phyloP scores from a whole-genome alignment of 2,329 filamentous ascomycete species.

The Trichoderma aggressivum region DNA sequence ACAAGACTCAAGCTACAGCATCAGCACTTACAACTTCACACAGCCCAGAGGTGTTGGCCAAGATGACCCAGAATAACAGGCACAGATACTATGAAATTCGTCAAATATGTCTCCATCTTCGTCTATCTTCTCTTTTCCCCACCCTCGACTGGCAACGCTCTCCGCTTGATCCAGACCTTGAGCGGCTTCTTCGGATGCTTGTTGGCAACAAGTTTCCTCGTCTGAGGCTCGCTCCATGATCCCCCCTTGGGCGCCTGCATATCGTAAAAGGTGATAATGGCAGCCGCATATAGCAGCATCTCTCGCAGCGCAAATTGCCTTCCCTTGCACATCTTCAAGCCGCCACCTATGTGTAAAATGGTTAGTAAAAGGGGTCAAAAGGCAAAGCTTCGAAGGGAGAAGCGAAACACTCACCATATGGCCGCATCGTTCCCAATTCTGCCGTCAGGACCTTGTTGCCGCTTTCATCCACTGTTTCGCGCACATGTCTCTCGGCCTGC shows the following conservation, averaged over 20 bases:
- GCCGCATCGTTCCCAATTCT: constrained; percentile 30
- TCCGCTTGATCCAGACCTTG: constrained; percentile 34
- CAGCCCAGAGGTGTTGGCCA: background rate
- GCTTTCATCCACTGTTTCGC: constrained; percentile 26
- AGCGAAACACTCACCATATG: constrained; percentile 31
- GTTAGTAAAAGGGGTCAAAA: background rate
- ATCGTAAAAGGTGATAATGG: constrained; percentile 38
- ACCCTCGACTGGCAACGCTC: constrained; percentile 15
- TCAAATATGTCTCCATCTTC: background rate
- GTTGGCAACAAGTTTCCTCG: constrained; percentile 28
- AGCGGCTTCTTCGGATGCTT: constrained; percentile 28
- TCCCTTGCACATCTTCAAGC: constrained; percentile 34
- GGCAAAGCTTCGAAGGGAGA: background rate
- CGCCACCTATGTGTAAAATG: constrained; percentile 27
- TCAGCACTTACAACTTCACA: background rate
- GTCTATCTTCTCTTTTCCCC: background rate
- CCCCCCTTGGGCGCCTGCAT: constrained; percentile 30
- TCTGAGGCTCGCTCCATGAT: constrained; percentile 28
- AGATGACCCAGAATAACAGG: background rate
- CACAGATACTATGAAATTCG: background rate
- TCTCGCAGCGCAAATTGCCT: constrained; percentile 33
- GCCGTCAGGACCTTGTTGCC: constrained; percentile 24
- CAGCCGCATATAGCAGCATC: constrained; percentile 33
- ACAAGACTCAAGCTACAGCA: background rate
- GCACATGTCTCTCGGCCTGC: constrained; percentile 34